A percentile compares a stretch with the other conserved stretches of the same genome.
Evolutionary conservation across 495 filamentous ascomycete species (phyloP).

Genomic region (Lepraria neglecta): DNA sequence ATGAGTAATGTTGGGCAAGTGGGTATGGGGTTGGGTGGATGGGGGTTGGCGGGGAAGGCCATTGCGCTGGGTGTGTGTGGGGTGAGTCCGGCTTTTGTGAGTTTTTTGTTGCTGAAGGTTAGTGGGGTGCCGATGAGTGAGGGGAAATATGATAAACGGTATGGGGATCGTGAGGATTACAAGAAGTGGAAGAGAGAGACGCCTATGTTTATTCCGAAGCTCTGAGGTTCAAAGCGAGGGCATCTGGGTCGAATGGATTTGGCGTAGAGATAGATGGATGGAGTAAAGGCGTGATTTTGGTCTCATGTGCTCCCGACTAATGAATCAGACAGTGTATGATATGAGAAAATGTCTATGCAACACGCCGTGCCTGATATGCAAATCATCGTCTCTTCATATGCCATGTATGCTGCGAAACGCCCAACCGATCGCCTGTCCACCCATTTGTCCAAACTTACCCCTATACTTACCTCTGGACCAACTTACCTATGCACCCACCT

Average conservation of each 20-base stretch:
- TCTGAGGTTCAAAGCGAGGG: background rate
- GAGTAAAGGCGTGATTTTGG: too few relatives aligned
- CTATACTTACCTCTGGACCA: slow-evolving; percentile 1
- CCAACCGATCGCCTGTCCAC: background rate
- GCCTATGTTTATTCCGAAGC: slow-evolving; percentile 60
- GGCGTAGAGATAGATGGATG: background rate
- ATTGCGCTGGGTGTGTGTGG: slow-evolving; percentile 43
- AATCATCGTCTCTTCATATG: background rate
- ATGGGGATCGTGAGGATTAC: slow-evolving; percentile 58
- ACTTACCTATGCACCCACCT: background rate
- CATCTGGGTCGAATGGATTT: background rate
- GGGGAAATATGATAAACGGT: slow-evolving; percentile 58
- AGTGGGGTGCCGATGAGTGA: slow-evolving; percentile 56
- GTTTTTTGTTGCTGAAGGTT: slow-evolving; percentile 55
- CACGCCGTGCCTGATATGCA: background rate
- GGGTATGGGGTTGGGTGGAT: slow-evolving; percentile 45
- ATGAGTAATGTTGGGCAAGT: slow-evolving; percentile 36
- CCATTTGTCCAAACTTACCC: background rate
- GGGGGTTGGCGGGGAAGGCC: slow-evolving; percentile 33
- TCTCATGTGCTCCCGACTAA: background rate
- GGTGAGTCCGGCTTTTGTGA: slow-evolving; percentile 56
- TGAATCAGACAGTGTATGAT: background rate
- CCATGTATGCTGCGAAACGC: background rate
- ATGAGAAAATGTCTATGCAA: background rate
- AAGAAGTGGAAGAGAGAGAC: slow-evolving; percentile 60